Evolutionary conservation across 2,329 filamentous ascomycete species (phyloP).

Genomic region (Thermothelomyces thermophilus): DNA sequence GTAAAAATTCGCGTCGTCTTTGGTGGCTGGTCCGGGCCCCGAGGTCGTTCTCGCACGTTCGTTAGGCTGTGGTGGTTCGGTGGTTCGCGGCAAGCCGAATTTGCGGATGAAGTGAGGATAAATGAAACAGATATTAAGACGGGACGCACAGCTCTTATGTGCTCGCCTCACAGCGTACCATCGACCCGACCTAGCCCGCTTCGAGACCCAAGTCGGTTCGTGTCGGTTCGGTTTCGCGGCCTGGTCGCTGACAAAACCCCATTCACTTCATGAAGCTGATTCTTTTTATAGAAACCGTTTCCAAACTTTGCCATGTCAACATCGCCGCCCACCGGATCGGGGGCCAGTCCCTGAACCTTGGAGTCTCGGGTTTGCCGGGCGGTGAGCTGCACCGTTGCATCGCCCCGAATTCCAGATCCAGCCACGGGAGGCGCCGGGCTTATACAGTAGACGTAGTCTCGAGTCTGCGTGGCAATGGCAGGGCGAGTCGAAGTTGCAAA

Average conservation of each 20-base stretch:
- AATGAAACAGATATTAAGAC: slow-evolving; percentile 40
- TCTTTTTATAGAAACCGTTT: slow-evolving; percentile 26
- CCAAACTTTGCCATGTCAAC: slow-evolving; percentile 15
- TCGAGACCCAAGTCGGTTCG: slow-evolving; percentile 17
- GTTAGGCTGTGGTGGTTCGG: slow-evolving; percentile 19
- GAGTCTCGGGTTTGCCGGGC: slow-evolving; percentile 7
- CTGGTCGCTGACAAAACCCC: slow-evolving; percentile 10
- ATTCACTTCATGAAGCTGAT: slow-evolving; percentile 16
- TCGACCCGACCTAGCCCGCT: slow-evolving; percentile 16
- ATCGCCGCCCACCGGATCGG: slow-evolving; percentile 2
- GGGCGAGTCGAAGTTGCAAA: not conserved
- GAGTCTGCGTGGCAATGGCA: too few relatives aligned
- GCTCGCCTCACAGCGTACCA: slow-evolving; percentile 20
- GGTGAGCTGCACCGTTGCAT: slow-evolving; percentile 13
- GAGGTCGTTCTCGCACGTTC: slow-evolving; percentile 9
- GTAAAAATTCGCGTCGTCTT: slow-evolving; percentile 8
- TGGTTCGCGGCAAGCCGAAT: slow-evolving; percentile 28
- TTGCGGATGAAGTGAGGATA: slow-evolving; percentile 40
- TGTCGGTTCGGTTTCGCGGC: slow-evolving; percentile 2
- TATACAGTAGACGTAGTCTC: not conserved
- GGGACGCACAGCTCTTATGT: slow-evolving; percentile 28
- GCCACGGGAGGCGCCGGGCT: not conserved
- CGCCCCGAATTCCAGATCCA: slow-evolving; percentile 3
- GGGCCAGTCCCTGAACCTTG: not conserved
- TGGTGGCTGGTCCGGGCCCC: slow-evolving; percentile 9